Conservation (phyloP, 2,329 filamentous ascomycete genomes). For the Colletotrichum phormii region DNA sequence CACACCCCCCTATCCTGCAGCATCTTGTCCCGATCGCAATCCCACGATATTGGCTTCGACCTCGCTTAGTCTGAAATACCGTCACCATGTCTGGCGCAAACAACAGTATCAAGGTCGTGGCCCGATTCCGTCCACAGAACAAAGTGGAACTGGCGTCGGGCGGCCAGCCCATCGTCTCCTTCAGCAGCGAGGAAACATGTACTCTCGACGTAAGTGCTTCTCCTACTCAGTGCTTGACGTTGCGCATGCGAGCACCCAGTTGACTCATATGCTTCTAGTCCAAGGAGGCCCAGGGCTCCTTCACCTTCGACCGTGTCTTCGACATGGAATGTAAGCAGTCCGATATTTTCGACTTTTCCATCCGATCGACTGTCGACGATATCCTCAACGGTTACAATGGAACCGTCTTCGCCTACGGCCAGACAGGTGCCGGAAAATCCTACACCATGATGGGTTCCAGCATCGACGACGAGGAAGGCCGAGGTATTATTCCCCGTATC, state of each 20-base stretch:
- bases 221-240: neutral
- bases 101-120: slow-evolving; percentile 88
- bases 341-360: slow-evolving; percentile 98
- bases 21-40: slow-evolving; percentile 14
- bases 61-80: slow-evolving; percentile 37
- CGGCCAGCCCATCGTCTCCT: slow-evolving; percentile 90
- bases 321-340: slow-evolving; percentile 90
- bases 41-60: slow-evolving; percentile 33
- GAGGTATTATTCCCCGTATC: slow-evolving; percentile 96
- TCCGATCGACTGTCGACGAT: slow-evolving; percentile 94
- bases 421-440: slow-evolving; percentile 98
- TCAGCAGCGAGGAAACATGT: slow-evolving; percentile 91
- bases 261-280: slow-evolving; percentile 65
- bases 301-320: slow-evolving; percentile 98
- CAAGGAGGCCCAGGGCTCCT: slow-evolving; percentile 83
- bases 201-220: slow-evolving; percentile 77
- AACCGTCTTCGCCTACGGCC: slow-evolving; percentile 97
- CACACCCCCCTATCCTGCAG: slow-evolving; percentile 13
- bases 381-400: slow-evolving; percentile 99
- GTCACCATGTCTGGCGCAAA: slow-evolving; percentile 68
- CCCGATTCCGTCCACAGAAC: slow-evolving; percentile 97
- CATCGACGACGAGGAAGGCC: slow-evolving; percentile 88
- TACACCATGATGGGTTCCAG: slow-evolving; percentile 99
- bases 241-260: slow-evolving; percentile 5
- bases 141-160: slow-evolving; percentile 90